Evolutionary conservation across 495 filamentous ascomycete genomes (phyloP).

Genomic region (Ramalina peruviana): DNA sequence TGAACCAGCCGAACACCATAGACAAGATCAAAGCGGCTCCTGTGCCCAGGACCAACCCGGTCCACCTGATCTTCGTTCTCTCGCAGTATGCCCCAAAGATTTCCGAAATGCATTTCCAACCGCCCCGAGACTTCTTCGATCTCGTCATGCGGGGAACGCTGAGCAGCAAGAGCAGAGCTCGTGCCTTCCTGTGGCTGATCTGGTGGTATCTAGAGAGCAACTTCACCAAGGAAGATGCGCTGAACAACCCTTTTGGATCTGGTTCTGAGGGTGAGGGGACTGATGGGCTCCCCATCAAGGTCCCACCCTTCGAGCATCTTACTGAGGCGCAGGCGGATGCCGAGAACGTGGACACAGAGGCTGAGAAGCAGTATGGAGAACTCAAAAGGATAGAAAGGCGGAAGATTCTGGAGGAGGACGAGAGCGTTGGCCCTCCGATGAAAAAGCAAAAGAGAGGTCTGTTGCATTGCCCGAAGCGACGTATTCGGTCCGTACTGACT

Average conservation of each 20-base stretch:
- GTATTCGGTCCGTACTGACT: too few relatives aligned
- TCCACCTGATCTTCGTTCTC: conserved; percentile 92
- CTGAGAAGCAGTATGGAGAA: conserved; percentile 76
- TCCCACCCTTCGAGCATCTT: conserved; percentile 66
- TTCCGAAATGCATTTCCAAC: conserved; percentile 83
- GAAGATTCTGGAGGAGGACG: conserved; percentile 56
- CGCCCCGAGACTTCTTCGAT: conserved; percentile 83
- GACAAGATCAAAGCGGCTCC: conserved; percentile 58
- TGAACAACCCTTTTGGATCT: conserved; percentile 78
- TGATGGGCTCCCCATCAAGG: conserved; percentile 59
- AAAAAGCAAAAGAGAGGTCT: conserved; percentile 44
- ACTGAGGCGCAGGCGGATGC: conserved; percentile 58
- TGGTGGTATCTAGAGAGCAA: conserved; percentile 99
- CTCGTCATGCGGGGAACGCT: conserved; percentile 80
- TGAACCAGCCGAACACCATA: conserved; percentile 70
- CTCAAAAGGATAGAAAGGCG: conserved; percentile 73
- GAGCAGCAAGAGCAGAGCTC: conserved; percentile 71
- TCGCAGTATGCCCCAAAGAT: conserved; percentile 82
- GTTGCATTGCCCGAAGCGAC: neutral
- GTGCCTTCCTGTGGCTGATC: conserved; percentile 92
- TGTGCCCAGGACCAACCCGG: conserved; percentile 83
- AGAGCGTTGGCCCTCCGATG: conserved; percentile 39
- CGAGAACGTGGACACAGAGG: conserved; percentile 83
- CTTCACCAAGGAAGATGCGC: conserved; percentile 67
- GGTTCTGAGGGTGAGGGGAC: conserved; percentile 49